phyloP scores from a whole-genome alignment of 495 filamentous ascomycete species.

The Ramalina peruviana region DNA sequence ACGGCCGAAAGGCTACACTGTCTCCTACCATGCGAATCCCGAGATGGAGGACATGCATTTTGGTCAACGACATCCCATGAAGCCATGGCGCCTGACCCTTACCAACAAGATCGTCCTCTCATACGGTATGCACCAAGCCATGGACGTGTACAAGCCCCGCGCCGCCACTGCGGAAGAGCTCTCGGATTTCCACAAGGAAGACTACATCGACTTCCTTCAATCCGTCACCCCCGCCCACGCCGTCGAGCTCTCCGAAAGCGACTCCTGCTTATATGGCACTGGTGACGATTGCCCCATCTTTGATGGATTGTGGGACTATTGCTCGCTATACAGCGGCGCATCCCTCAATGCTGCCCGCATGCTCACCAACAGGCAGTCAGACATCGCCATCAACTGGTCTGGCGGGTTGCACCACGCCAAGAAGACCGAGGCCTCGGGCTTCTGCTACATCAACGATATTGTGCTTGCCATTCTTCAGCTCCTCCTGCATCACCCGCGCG shows the following conservation, averaged over 20 bases:
- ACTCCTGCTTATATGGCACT: constrained; percentile 51
- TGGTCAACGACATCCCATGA: constrained; percentile 92
- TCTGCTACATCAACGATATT: constrained; percentile 98
- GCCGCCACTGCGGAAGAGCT: constrained; percentile 79
- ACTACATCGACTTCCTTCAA: constrained; percentile 80
- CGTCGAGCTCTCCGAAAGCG: constrained; percentile 3
- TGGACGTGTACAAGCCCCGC: constrained; percentile 80
- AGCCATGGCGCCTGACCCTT: constrained; percentile 90
- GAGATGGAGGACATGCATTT: constrained; percentile 94
- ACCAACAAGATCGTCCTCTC: constrained; percentile 87
- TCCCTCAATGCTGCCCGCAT: constrained; percentile 86
- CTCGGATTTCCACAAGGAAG: constrained; percentile 67
- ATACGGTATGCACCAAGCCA: constrained; percentile 89
- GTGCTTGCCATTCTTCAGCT: constrained; percentile 88
- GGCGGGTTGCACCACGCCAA: constrained; percentile 97
- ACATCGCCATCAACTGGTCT: constrained; percentile 99
- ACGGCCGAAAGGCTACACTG: constrained; percentile 68
- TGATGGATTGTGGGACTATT: constrained; percentile 89
- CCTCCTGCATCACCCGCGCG: constrained; percentile 71
- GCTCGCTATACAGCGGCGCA: constrained; percentile 80
- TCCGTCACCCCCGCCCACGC: constrained; percentile 30
- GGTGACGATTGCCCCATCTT: constrained; percentile 95
- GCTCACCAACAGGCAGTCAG: constrained; percentile 68
- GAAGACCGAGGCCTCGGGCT: constrained; percentile 83
- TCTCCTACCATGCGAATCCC: constrained; percentile 97